Percentiles rank a stretch among this genome's conserved stretches.
Evolutionary conservation across 768 basidiomycete genomes (phyloP).

Genomic region (Dacryopinax primogenitus): DNA sequence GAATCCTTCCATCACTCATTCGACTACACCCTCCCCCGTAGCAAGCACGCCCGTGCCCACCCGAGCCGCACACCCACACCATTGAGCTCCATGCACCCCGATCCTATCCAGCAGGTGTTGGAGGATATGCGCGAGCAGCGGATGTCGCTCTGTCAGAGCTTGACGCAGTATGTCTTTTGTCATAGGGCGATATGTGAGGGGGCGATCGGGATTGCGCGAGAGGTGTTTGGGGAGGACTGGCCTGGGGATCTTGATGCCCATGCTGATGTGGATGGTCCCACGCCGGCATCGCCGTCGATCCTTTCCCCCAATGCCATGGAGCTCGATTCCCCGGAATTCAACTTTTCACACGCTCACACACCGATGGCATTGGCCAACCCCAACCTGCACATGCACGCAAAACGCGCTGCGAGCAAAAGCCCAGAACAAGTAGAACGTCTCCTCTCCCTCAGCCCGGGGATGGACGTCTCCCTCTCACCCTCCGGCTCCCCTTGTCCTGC

Average conservation of each 20-base stretch:
- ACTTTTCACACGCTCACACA: background rate
- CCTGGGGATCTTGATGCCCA: too few species aligned
- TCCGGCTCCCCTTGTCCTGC: too few species aligned
- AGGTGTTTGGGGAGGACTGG: conserved; percentile 23
- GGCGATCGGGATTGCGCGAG: conserved; percentile 60
- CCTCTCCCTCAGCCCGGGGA: background rate
- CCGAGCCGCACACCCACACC: conserved; percentile 36
- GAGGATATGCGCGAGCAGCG: conserved; percentile 93
- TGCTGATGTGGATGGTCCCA: too few species aligned
- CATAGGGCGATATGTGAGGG: conserved; percentile 78
- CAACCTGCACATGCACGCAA: background rate
- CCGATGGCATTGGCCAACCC: background rate
- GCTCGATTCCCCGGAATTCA: background rate
- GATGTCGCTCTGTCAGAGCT: conserved; percentile 91
- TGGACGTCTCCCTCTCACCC: background rate
- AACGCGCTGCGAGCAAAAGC: background rate
- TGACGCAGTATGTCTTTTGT: conserved; percentile 89
- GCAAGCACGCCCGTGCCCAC: conserved; percentile 21
- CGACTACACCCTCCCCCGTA: background rate
- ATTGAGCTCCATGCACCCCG: conserved; percentile 44
- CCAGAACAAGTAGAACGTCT: background rate
- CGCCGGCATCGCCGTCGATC: background rate
- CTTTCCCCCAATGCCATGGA: background rate
- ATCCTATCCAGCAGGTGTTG: conserved; percentile 69
- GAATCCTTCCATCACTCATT: background rate